Evolutionary conservation across 2,329 filamentous ascomycete species (phyloP).

Genomic region (Blastomyces gilchristii): DNA sequence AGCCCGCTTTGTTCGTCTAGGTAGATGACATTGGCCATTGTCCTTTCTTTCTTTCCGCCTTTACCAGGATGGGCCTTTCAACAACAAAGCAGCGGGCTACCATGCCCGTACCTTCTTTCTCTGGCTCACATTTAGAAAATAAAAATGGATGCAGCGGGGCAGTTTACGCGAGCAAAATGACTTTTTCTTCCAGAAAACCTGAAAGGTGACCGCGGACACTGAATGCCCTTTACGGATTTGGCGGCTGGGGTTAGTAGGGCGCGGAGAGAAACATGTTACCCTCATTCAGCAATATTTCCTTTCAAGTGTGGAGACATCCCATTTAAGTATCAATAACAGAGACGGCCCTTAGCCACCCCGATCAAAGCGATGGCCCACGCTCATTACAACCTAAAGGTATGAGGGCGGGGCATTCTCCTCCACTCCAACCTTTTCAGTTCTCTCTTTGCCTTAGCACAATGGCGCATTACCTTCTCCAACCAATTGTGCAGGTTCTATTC

Average conservation of each 20-base stretch:
- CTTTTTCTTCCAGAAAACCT: not conserved
- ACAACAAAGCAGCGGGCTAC: not conserved
- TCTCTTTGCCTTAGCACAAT: no score
- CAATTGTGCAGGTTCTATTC: no score
- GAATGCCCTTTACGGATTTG: not conserved
- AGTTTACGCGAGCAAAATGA: no score
- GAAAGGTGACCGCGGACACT: not conserved
- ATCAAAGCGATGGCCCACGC: not conserved
- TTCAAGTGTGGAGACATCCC: not conserved
- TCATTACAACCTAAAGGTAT: no score
- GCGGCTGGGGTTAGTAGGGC: not conserved
- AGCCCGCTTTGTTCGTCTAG: not conserved
- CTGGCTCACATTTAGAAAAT: not conserved
- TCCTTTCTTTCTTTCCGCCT: not conserved
- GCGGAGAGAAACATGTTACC: not conserved
- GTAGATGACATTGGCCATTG: not conserved
- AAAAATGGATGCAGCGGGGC: no score
- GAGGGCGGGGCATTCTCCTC: no score
- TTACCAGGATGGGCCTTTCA: not conserved
- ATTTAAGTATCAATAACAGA: not conserved
- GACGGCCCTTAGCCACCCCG: no score
- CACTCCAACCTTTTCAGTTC: no score
- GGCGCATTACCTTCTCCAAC: no score
- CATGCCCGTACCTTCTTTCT: not conserved
- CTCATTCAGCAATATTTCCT: not conserved